These are phyloP conservation scores for Apiospora malaysiana DNA, from an alignment of 2,329 filamentous ascomycete genomes.

Conservation along the genomic window DNA sequence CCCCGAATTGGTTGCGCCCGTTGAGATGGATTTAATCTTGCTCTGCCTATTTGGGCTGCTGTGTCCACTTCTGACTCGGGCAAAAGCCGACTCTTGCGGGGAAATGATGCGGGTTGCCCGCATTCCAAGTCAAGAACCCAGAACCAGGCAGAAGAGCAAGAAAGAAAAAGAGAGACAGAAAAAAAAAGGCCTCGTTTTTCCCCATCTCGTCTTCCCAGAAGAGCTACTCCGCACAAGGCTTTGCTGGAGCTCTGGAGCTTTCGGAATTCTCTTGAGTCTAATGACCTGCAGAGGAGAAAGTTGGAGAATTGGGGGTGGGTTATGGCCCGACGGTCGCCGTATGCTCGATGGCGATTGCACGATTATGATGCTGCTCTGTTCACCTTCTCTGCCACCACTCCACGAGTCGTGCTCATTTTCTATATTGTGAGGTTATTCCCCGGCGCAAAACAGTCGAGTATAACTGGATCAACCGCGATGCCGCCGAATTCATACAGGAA, in stretches of 20 bases:
- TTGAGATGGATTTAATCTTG: conserved; percentile 1
- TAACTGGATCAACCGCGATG: conserved; percentile 15
- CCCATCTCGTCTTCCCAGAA: background rate
- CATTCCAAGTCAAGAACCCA: background rate
- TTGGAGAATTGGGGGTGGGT: conserved; percentile 14
- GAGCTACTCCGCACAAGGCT: conserved; percentile 15
- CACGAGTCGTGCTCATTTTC: background rate
- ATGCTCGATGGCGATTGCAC: background rate
- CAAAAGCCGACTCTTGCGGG: background rate
- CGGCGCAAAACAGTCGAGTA: conserved; percentile 12
- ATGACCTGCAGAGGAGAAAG: background rate
- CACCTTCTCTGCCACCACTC: background rate
- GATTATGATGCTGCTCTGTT: background rate
- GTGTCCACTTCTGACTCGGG: conserved; percentile 12
- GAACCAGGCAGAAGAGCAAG: background rate
- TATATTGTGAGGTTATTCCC: background rate
- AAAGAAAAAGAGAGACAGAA: background rate
- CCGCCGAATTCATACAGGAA: background rate
- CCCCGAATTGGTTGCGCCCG: background rate
- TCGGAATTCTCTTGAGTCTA: background rate
- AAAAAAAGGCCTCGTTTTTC: background rate
- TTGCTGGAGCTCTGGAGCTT: conserved; percentile 8
- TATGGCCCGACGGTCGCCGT: background rate
- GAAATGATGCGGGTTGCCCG: conserved; percentile 3
- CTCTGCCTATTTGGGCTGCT: background rate